Base-by-base conservation (phyloP, 2,329 filamentous ascomycete species). In the Aspergillus flavus region DNA sequence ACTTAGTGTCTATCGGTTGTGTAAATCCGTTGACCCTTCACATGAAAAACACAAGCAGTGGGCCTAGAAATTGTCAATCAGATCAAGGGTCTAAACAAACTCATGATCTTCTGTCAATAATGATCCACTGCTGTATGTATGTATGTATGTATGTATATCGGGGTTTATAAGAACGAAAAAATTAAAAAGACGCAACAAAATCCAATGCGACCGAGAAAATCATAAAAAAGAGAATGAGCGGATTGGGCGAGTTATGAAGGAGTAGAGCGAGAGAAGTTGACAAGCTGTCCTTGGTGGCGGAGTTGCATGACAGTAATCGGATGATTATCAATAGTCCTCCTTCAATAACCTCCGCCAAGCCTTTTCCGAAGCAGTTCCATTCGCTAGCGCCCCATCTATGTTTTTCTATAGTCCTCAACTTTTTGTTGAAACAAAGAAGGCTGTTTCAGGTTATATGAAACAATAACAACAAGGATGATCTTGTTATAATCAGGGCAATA, bases 231-330 rank as follows among this genome's bases (percentile, higher is more conserved):
- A 14, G 43, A 46, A 39, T 46, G 46, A 41, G 45, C 52, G 30
- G 59, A 58, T 41, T 58, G 32, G 61, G 57, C 32, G 52, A 28
- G 32, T 58, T 54, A 56, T 60, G 57, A 66, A 64, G 64, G 62
- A 46, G 50, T 56, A 36, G 57, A 59, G 53, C 30, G 32, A 21
- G 65, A 71, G 65, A 71, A 71, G 69, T 71, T 66, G 69, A 70
- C 69, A 71, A 70, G 67, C 64, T 71, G 69, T 66, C 69, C 69
- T 69, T 65, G 61, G 61, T 67, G 65, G 67, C 61, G 64, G 66
- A 63, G 61, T 57, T 61, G 61, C 46, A 62, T 58, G 61, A 53
- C 61, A 55, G 23, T 61, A n/a, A 56, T 58, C 56, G 55, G 48
- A 41, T 58, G 48, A 55, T 61, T 55, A 61, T 56, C 58, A 61